Conservation (phyloP, 768 basidiomycete species). For the Pleurotus platypus region DNA sequence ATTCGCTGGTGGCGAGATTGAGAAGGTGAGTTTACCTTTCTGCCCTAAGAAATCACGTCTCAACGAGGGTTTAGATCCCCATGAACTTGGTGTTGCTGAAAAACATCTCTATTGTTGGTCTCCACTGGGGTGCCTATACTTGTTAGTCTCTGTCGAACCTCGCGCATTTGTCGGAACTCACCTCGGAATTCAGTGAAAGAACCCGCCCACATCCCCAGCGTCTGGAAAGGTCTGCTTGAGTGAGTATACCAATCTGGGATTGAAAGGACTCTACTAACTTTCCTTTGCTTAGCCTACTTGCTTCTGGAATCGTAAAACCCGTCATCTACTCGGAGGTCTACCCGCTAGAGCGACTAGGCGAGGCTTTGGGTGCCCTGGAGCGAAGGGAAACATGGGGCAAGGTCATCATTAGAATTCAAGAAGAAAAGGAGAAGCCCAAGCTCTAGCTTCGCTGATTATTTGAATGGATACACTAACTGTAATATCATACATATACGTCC, state of each 20-base stretch:
- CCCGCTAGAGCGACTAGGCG: slow-evolving; percentile 59
- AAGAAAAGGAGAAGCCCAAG: slow-evolving; percentile 44
- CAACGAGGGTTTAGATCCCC: slow-evolving; percentile 56
- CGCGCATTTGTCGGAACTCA: background rate
- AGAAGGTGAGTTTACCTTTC: slow-evolving; percentile 50
- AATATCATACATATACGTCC: background rate
- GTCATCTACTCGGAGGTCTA: slow-evolving; percentile 69
- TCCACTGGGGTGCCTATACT: slow-evolving; percentile 84
- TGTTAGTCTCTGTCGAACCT: slow-evolving; percentile 37
- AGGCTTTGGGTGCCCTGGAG: slow-evolving; percentile 76
- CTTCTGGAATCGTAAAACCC: slow-evolving; percentile 61
- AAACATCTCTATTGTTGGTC: slow-evolving; percentile 78
- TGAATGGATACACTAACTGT: background rate
- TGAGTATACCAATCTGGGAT: slow-evolving; percentile 24
- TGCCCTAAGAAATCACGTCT: slow-evolving; percentile 11
- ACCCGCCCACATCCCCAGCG: slow-evolving; percentile 52
- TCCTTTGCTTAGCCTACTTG: slow-evolving; percentile 52
- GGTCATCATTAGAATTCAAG: slow-evolving; percentile 62
- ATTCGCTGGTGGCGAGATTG: slow-evolving; percentile 82
- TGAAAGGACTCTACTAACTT: background rate
- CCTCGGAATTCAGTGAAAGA: slow-evolving; percentile 40
- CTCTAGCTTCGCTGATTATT: slow-evolving; percentile 22
- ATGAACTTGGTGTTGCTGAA: slow-evolving; percentile 82
- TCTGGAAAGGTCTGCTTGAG: slow-evolving; percentile 73
- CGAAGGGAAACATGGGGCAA: slow-evolving; percentile 92